Conservation (phyloP, 257 asterid species). For the Cynanchum wilfordii region DNA sequence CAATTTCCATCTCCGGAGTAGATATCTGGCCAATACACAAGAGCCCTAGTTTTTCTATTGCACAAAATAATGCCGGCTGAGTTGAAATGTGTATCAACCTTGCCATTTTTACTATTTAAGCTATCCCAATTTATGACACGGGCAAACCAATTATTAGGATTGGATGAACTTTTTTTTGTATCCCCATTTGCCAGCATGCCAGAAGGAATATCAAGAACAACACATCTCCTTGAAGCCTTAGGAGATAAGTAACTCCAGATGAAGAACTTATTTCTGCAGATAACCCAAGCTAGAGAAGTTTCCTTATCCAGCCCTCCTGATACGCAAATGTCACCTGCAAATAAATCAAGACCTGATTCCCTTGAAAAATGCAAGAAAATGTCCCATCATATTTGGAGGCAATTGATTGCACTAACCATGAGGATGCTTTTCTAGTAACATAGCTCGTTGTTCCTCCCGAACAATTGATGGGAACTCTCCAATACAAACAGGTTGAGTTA, state of each 20-base stretch:
- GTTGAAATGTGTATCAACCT: slow-evolving; percentile 33
- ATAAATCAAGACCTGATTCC: slow-evolving; percentile 15
- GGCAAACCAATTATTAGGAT: slow-evolving; percentile 59
- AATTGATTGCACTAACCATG: slow-evolving; percentile 48
- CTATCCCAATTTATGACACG: slow-evolving; percentile 62
- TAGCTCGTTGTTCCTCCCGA: slow-evolving; percentile 73
- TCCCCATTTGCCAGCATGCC: slow-evolving; percentile 35
- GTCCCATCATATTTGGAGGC: background rate
- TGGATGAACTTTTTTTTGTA: slow-evolving; percentile 29
- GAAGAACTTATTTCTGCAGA: slow-evolving; percentile 57
- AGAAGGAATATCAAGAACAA: slow-evolving; percentile 59
- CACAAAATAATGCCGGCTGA: slow-evolving; percentile 75
- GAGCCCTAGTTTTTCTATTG: slow-evolving; percentile 43
- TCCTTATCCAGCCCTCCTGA: slow-evolving; percentile 91
- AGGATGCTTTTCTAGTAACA: slow-evolving; percentile 40
- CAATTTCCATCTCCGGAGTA: slow-evolving; percentile 33
- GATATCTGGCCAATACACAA: slow-evolving; percentile 77
- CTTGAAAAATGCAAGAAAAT: slow-evolving; percentile 7
- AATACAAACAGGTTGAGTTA: slow-evolving; percentile 62
- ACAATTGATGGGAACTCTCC: slow-evolving; percentile 87
- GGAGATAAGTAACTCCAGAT: slow-evolving; percentile 71
- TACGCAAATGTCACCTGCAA: slow-evolving; percentile 52
- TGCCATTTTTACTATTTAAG: slow-evolving; percentile 35
- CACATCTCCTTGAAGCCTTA: slow-evolving; percentile 57
- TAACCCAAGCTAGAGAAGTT: slow-evolving; percentile 74